Evolutionary conservation across 1,284 basidiomycete species (phyloP).

Genomic region (Ceratobasidium sp.): DNA sequence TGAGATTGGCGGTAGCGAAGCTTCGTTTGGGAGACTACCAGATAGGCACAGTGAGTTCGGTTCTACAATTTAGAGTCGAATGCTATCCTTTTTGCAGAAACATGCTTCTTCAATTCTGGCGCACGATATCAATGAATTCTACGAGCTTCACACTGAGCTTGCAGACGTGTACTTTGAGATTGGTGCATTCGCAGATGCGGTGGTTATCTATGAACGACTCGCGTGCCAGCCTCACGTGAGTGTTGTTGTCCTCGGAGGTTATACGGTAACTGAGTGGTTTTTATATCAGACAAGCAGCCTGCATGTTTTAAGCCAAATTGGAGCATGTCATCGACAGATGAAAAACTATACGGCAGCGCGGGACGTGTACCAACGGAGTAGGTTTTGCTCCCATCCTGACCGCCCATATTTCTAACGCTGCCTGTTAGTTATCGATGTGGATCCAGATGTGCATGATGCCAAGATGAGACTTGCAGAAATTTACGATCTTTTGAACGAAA

Average conservation of each 20-base stretch:
- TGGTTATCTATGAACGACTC: slow-evolving; percentile 81
- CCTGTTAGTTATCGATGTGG: slow-evolving; percentile 83
- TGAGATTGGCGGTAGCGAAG: slow-evolving; percentile 87
- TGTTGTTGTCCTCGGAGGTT: not conserved
- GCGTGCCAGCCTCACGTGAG: slow-evolving; percentile 77
- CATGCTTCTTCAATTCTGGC: slow-evolving; percentile 80
- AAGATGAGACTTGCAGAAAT: slow-evolving; percentile 91
- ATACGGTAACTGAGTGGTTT: not conserved
- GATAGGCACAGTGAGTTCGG: slow-evolving; percentile 86
- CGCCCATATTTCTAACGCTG: slow-evolving; percentile 53
- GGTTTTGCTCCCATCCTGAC: slow-evolving; percentile 51
- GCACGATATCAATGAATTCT: slow-evolving; percentile 81
- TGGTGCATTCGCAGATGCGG: slow-evolving; percentile 78
- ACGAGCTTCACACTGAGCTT: slow-evolving; percentile 82
- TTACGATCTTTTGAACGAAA: slow-evolving; percentile 85
- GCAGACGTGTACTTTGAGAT: slow-evolving; percentile 86
- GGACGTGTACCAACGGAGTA: slow-evolving; percentile 86
- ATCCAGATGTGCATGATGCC: slow-evolving; percentile 81
- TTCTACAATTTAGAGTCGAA: not conserved
- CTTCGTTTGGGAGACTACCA: slow-evolving; percentile 84
- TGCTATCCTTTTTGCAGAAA: slow-evolving; percentile 64
- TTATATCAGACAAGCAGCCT: slow-evolving; percentile 69
- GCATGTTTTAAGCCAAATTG: slow-evolving; percentile 77
- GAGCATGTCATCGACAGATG: slow-evolving; percentile 78
- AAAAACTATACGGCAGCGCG: slow-evolving; percentile 80